Evolutionary conservation across 805 yeast genomes (phyloP).

Genomic region (Wickerhamiella galacta): DNA sequence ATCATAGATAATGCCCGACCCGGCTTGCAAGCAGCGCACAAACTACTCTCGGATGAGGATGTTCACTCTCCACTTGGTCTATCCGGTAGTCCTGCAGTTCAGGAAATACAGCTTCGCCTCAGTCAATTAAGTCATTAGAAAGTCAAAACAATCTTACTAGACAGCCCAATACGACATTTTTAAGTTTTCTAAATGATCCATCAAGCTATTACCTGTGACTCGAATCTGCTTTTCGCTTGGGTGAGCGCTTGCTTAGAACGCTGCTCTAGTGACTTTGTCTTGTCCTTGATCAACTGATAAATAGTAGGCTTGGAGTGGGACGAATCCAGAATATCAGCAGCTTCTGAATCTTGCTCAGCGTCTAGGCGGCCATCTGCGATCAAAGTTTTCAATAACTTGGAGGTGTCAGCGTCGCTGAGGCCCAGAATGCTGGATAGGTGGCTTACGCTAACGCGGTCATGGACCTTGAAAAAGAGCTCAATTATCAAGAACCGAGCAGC

Average conservation of each 20-base stretch:
- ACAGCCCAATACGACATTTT: too few relatives aligned
- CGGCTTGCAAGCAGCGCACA: too few relatives aligned
- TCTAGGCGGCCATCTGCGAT: neutral
- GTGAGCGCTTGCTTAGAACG: conserved; percentile 38
- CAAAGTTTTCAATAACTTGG: conserved; percentile 31
- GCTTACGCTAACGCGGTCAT: conserved; percentile 31
- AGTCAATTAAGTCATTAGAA: neutral
- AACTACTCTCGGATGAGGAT: too few relatives aligned
- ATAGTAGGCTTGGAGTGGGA: conserved; percentile 37
- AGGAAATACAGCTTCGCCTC: neutral
- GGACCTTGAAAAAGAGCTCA: conserved; percentile 39
- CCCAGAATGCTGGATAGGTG: conserved; percentile 31
- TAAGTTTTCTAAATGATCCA: too few relatives aligned
- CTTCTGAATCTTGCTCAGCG: neutral
- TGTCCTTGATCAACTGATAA: conserved; percentile 52
- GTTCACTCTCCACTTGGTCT: neutral
- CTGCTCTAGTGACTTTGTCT: conserved; percentile 47
- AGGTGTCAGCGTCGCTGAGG: conserved; percentile 31
- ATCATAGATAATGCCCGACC: too few relatives aligned
- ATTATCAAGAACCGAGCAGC: conserved; percentile 35
- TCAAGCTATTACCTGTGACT: neutral
- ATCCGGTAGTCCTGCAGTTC: conserved; percentile 2
- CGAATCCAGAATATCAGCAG: conserved; percentile 1
- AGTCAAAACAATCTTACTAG: neutral
- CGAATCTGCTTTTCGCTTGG: neutral